Conservation (phyloP, 1,284 basidiomycete species). For the Thecaphora thlaspeos region DNA sequence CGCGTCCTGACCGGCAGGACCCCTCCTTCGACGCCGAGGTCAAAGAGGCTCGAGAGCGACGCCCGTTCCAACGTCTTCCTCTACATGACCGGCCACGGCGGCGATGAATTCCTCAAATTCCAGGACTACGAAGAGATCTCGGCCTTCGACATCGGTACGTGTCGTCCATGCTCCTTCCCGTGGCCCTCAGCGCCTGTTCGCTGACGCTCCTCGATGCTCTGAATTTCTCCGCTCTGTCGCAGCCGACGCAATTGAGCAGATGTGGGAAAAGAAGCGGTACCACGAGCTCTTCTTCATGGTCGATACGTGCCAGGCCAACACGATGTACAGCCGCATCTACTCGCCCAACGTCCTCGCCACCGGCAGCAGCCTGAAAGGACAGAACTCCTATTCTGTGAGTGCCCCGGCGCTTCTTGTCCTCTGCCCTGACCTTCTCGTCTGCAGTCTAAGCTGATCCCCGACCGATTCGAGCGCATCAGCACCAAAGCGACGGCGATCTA, state of each 20-base stretch:
- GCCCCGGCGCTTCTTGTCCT: neutral
- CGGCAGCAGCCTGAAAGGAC: conserved; percentile 79
- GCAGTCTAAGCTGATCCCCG: too few species aligned
- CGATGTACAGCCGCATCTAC: conserved; percentile 91
- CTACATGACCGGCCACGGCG: conserved; percentile 97
- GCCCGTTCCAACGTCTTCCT: conserved; percentile 92
- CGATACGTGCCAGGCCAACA: conserved; percentile 97
- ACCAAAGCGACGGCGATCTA: conserved; percentile 87
- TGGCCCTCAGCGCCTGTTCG: neutral
- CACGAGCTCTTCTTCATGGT: conserved; percentile 98
- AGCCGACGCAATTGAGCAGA: conserved; percentile 94
- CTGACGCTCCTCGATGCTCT: too few species aligned
- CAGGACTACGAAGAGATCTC: conserved; percentile 98
- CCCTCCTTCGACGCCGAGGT: conserved; percentile 69
- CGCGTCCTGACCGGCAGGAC: conserved; percentile 65
- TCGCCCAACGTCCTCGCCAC: conserved; percentile 93
- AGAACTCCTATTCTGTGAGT: conserved; percentile 89
- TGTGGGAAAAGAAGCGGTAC: conserved; percentile 92
- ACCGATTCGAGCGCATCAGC: too few species aligned
- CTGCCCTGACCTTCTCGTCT: too few species aligned
- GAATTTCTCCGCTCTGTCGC: too few species aligned
- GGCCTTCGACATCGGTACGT: conserved; percentile 69
- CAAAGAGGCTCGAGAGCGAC: conserved; percentile 86
- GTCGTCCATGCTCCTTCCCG: neutral
- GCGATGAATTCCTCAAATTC: conserved; percentile 97